Base-by-base conservation (phyloP, 768 basidiomycete genomes). In the Suillus subalutaceus region DNA sequence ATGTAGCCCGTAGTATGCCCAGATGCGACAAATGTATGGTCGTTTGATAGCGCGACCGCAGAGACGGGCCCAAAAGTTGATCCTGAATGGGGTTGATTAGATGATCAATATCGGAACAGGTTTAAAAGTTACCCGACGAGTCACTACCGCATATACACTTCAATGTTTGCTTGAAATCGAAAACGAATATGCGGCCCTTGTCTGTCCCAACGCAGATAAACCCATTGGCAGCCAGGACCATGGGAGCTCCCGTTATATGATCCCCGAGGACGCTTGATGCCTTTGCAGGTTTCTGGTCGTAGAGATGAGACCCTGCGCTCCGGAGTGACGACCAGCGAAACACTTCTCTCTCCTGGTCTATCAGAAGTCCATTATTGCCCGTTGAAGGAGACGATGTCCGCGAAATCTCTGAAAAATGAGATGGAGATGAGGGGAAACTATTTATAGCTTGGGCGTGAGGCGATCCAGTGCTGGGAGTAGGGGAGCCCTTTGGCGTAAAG, bases 21-120 rank as follows among this genome's bases (percentile, higher is more conserved):
- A 3, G 90, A 90, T 0, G 91, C 97, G 59, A 98, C 82, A 75
- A 89, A 97, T 1, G 96, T 98, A 70, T 95, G 94, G 74, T 99
- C 97, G 71, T 93, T 89, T 10, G 96, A 97, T 56, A 99, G 81
- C 0, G 94, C 90, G 16, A 99, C 77, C 1, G 96, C 92, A n/a
- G 93, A 96, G 9, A 95, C 92, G 16, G 93, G 77, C 23, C 94
- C 94, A 12, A 89, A 78, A 4, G 79, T 77, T 70, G 81, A 88
- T 50, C 82, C 91, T 92, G 76, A 77, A 60, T 66, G 53, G 30
- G 40, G 46, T 66, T 65, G 67, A 75, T 72, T 67, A 69, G 70
- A 63, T 72, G n/a, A 56, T 58, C 35, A 66, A 69, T 60, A 12
- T 40, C 23, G 50, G 43, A 67, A 57, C 41, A 65, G 56, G 55